phyloP scores from a whole-genome alignment of 2,329 filamentous ascomycete genomes.

The Stagonosporopsis tanaceti region DNA sequence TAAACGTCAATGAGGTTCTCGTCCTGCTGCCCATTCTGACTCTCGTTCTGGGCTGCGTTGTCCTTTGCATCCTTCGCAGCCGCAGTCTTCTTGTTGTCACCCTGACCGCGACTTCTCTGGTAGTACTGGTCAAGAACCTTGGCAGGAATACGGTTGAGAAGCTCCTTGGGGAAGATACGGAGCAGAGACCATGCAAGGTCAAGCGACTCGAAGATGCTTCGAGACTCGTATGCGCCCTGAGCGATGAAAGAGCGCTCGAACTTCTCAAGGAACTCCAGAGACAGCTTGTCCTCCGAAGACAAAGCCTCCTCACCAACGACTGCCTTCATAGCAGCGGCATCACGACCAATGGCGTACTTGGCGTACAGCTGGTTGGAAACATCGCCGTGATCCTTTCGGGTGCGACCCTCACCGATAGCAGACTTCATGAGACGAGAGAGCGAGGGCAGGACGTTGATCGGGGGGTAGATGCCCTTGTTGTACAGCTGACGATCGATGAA shows the following conservation, averaged over 20 bases:
- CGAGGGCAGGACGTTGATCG: slow-evolving; percentile 97
- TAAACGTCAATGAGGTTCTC: slow-evolving; percentile 53
- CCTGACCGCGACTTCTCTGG: slow-evolving; percentile 51
- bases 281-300: slow-evolving; percentile 95
- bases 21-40: slow-evolving; percentile 34
- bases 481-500: slow-evolving; percentile 92
- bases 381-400: slow-evolving; percentile 94
- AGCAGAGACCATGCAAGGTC: slow-evolving; percentile 97
- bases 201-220: slow-evolving; percentile 90
- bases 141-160: slow-evolving; percentile 81
- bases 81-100: slow-evolving; percentile 52
- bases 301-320: slow-evolving; percentile 98
- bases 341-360: slow-evolving; percentile 99
- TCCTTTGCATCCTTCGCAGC: slow-evolving; percentile 53
- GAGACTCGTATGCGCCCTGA: slow-evolving; percentile 90
- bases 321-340: slow-evolving; percentile 98
- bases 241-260: slow-evolving; percentile 95
- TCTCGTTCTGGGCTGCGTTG: slow-evolving; percentile 43
- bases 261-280: slow-evolving; percentile 97
- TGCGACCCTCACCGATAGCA: slow-evolving; percentile 96
- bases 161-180: slow-evolving; percentile 96
- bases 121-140: slow-evolving; percentile 63
- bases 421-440: slow-evolving; percentile 99
- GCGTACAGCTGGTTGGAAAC: slow-evolving; percentile 99
- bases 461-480: slow-evolving; percentile 98